Evolutionary conservation across 2,329 filamentous ascomycete genomes (phyloP), one percentile per base, ranked within the genome.

Genomic region (Pseudogymnoascus sp.): DNA sequence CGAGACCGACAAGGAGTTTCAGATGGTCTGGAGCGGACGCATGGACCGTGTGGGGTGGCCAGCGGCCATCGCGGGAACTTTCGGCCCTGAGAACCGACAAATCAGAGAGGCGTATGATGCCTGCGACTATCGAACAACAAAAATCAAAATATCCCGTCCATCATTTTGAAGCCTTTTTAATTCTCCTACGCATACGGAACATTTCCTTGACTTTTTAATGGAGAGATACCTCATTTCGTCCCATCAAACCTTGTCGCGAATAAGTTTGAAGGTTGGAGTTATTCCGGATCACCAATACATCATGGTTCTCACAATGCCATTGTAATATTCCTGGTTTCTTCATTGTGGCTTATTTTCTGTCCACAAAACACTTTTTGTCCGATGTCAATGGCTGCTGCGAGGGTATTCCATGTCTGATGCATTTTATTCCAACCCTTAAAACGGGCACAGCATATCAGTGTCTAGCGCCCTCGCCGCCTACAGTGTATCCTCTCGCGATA

Each of bases 401-500:
- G 29, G 47, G 29, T 54, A 54, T 54, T 17, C 47, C 47, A 54
- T 54, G 29, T 21, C 15, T 10, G 29, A 54, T 35, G 47, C 29
- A 54, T 54, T 54, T 54, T 54, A 54, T 54, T 54, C 47, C 47
- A 17, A 35, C 47, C 47, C 47, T 54, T 54, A 35, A 54, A 54
- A 33, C 29, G 29, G 47, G 47, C 31, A 33, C 47, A 54, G 17
- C 11, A 54, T 36, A 50, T 65, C 59, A 66, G 24, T 61, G 61
- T 59, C 68, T 74, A 57, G 74, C 72, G 60, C 68, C 67, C 58
- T 77, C 78, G 17, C 85, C 83, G 6, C 89, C 90, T 60, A 94
- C 88, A 0, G 80, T 84, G 76, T 99, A 99, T 0, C 93, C 94
- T 69, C 90, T 85, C 35, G 94, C 94, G 62, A 97, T 85, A 13